Evolutionary conservation across 768 basidiomycete species (phyloP), one percentile per base, ranked within the genome.

Genomic region (Galerina marginata): DNA sequence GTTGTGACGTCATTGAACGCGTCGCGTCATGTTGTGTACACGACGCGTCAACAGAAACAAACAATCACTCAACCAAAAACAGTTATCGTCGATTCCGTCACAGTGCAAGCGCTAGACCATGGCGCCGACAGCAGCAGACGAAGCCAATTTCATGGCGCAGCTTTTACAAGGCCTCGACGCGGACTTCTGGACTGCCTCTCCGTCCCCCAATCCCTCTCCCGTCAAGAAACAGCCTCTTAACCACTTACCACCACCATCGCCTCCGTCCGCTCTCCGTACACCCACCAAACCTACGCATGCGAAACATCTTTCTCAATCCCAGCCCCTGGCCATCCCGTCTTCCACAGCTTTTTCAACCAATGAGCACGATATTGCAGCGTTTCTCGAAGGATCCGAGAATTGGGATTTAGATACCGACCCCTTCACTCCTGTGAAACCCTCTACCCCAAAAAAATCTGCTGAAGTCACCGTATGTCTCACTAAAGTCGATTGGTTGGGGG

Each of bases 391-490:
- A 0, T 86, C 85, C 1, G 90, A 89, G 66, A 77, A 81, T 39
- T 90, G 89, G 87, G 87, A 92, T 63, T 86, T 88, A 83, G 77
- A 83, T 36, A 84, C 86, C 60, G 83, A 85, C 60, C 79, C 80
- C 33, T 60, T 83, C 44, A 82, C 81, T 2, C 86, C 86, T 3
- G 81, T 77, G 58, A 87, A 84, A 57, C 75, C 77, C 15, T 11
- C 54, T n/a, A 9, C 25, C 36, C 10, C 20, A 1, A 6, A 25
- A 38, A 54, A 43, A 25, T 23, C 40, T 25, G 14, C 16, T 4
- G 29, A 54, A n/a, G 3, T 16, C 10, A 55, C 50, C 26, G 59
- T 51, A 9, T 51, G 23, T 40, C 9, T 15, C 29, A 33, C 29
- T 33, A 33, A 4, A 5, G 1, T 5, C 9, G 4, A 26, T 15